Evolutionary conservation across 176 grass and related monocot genomes (phyloP).

Genomic region (bread wheat (Triticum aestivum)): IWGSC_CS_RefSeq_v2.1 NC_057801.1:597079036-597079535

Average conservation of each 20-base stretch:
- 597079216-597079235: background rate
- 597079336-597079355: background rate
- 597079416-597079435: no score
- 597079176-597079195: background rate
- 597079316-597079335: background rate
- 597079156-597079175: background rate
- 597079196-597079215: background rate
- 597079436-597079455: no score
- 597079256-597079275: background rate
- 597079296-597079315: background rate
- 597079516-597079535: background rate
- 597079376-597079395: background rate
- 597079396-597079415: no score
- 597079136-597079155: background rate
- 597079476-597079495: background rate
- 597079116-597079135: background rate
- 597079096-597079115: background rate
- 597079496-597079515: background rate
- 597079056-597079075: background rate
- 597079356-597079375: background rate
- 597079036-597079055: background rate
- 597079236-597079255: background rate
- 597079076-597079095: background rate
- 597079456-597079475: no score
- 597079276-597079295: fast-evolving